These are phyloP conservation scores for Trypanosoma rangeli DNA, from an alignment of 208 protist species.

Conservation along the genomic window DNA sequence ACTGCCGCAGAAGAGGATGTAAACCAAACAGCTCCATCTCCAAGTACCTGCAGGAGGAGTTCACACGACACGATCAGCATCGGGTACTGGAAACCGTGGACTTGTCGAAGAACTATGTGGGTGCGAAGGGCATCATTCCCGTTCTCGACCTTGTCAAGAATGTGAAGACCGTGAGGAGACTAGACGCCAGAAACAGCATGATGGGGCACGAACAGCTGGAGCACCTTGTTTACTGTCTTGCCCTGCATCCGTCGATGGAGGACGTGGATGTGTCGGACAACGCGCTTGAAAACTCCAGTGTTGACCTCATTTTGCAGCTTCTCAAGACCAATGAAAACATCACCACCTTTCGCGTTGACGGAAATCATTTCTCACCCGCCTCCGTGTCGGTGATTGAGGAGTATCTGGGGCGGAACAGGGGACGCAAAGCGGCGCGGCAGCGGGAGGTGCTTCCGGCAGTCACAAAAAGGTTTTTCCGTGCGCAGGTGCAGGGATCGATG, in stretches of 20 bases:
- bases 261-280: constrained; percentile 55
- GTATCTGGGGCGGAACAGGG: constrained; percentile 30
- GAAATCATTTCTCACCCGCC: constrained; percentile 53
- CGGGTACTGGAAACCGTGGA: constrained; percentile 53
- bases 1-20: constrained; percentile 72
- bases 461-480: constrained; percentile 30
- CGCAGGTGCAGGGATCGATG: constrained; percentile 37
- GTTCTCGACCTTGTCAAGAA: constrained; percentile 86
- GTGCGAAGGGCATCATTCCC: constrained; percentile 74
- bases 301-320: constrained; percentile 64
- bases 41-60: constrained; percentile 47
- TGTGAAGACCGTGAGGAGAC: constrained; percentile 56
- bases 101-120: constrained; percentile 81
- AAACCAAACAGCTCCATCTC: constrained; percentile 72
- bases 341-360: constrained; percentile 37
- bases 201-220: constrained; percentile 69
- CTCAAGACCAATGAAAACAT: constrained; percentile 58
- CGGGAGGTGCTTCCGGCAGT: constrained; percentile 17
- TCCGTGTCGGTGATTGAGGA: constrained; percentile 33
- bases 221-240: constrained; percentile 81
- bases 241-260: constrained; percentile 67
- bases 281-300: constrained; percentile 59
- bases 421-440: constrained; percentile 16
- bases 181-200: constrained; percentile 78
- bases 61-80: constrained; percentile 28